Base-by-base conservation (phyloP, 2,329 filamentous ascomycete species). In the Penicillium glabrum region DNA sequence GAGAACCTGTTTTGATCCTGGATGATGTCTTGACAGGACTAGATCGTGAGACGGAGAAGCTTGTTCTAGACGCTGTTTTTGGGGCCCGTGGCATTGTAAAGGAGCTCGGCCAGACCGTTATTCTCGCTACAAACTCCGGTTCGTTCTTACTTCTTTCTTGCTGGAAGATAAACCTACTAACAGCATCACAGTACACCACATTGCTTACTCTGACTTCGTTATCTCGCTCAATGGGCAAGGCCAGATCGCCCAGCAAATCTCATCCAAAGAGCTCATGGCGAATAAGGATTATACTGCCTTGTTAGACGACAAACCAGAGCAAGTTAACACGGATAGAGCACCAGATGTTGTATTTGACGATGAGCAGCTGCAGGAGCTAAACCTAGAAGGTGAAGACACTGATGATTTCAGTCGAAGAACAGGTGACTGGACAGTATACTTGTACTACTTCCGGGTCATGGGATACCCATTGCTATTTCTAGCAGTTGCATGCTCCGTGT, bases 1-100 rank as follows among this genome's bases (percentile, higher is more conserved):
- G 73, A 49, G 72, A 72, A 33, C 66, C 73, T 14, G 69, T 78
- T 24, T 62, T 79, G n/a, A 66, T 81, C 19, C 67, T 81, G 21
- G 79, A 80, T 60, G 78, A 80, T 58, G 72, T 74, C 33, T 71
- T 80, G 14, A 77, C 72, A 47, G 77, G 77, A 1, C 71, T 80
- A 14, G 78, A 80, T 60, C 66, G 68, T 21, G 67, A 74, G 35
- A 79, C 77, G 0, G 77, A 78, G 45, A 74, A 74, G 21, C 61
- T 64, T 7, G 72, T 80, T 9, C 75, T 77, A 58, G 67, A 74
- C 46, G 69, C 66, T 39, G 65, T 80, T 5, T 72, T 80, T 37
- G 73, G 76, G 3, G 62, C 59, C 5, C 65, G 74, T n/a, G 77
- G 77, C 21, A 59, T 76, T 5, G 61, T 80, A 5, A 70, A 72